Base-by-base conservation (phyloP, 1,139 yeast genomes). In the Pichia sp. region DNA sequence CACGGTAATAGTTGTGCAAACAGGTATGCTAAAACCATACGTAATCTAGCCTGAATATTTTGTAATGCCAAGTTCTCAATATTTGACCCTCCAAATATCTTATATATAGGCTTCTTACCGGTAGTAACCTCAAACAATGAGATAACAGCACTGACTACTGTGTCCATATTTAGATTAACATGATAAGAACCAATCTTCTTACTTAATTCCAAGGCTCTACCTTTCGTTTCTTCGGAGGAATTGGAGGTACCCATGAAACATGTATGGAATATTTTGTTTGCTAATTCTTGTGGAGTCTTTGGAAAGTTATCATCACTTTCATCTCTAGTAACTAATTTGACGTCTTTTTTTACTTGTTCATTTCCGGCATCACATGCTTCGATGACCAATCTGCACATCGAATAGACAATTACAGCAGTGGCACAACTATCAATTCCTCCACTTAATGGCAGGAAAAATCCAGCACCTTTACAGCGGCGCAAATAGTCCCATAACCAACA, bases 381-480 rank as follows among this genome's bases (percentile, higher is more conserved):
- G 1, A 81, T 83, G 0, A 92, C 97, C 41, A 92, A 73, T 49
- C 90, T 76, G 68, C 98, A 92, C 99, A 93, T 93, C 54, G 95
- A 88, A 67, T 87, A 89, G 29, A 93, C 96, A 63, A 95, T 90
- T 19, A 88, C 88, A 0, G 98, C 95, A 1, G 99, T 95, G 1
- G 99, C 97, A 74, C 99, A 95, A 30, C 96, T 87, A 68, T 93
- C 99, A 59, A 95, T 92, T 50, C 99, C 99, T 23, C 99, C 99
- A 69, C 96, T 87, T 51, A 93, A 75, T 0, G 99, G 98, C 50
- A 93, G 75, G 71, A 93, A 95, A 68, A 79, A 93, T 0, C 99
- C 99, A 0, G 92, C 90, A 56, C 93, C 87, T 61, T 81, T 81
- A 60, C 95, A 89, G 62, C 99, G 81, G 67, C 99, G 79, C 59